Conservation (phyloP, 306 rosid genomes). For the Cucurbita moschata region DNA sequence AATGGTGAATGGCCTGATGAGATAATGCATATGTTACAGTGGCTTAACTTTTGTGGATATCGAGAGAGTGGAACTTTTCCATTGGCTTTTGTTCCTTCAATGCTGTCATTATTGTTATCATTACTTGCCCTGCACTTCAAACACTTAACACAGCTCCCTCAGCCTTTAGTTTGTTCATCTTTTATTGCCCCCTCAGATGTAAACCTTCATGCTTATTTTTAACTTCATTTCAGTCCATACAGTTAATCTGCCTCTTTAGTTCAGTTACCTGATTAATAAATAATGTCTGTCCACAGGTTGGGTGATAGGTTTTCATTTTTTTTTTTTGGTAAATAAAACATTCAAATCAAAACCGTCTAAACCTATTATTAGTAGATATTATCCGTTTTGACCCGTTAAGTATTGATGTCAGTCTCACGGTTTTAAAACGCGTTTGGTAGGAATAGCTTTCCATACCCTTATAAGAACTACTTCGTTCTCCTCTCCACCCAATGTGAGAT, state of each 20-base stretch:
- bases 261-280: not conserved
- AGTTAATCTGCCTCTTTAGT: not conserved
- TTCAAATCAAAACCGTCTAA: no score
- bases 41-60: not conserved
- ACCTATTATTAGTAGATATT: no score
- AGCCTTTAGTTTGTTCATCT: not conserved
- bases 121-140: not conserved
- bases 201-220: not conserved
- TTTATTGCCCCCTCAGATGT: not conserved
- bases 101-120: not conserved
- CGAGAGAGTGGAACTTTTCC: constrained; percentile 1
- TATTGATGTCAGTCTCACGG: no score
- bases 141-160: not conserved
- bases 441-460: no score
- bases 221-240: not conserved
- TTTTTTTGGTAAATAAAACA: no score
- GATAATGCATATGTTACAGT: not conserved
- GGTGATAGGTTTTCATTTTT: not conserved
- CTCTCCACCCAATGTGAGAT: no score
- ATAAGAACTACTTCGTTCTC: no score
- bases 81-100: not conserved
- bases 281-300: not conserved
- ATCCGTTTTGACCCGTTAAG: no score
- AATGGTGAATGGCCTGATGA: not conserved
- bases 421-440: no score